phyloP scores from a whole-genome alignment of 805 yeast genomes.

The Debaryomyces maramus region DNA sequence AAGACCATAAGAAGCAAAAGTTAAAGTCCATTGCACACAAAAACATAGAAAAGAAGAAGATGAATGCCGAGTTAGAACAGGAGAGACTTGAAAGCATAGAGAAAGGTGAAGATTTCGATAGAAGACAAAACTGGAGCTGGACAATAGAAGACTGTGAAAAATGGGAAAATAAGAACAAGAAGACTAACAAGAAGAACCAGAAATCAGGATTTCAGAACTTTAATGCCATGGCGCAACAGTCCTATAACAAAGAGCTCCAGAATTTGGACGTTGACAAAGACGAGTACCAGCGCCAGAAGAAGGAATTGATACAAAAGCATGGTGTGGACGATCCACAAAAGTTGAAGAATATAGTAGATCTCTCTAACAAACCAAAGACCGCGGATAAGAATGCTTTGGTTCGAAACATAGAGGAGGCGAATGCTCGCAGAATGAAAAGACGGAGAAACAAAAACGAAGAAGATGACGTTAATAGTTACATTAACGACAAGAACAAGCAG shows the following conservation, averaged over 20 bases:
- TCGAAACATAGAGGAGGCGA: conserved; percentile 6
- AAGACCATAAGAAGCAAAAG: conserved; percentile 17
- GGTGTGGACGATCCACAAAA: conserved; percentile 16
- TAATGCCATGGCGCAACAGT: conserved; percentile 56
- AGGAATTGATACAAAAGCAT: conserved; percentile 21
- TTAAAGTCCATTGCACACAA: conserved; percentile 11
- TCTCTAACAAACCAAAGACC: conserved; percentile 37
- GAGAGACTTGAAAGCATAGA: conserved; percentile 35
- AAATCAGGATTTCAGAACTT: conserved; percentile 49
- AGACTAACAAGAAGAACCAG: conserved; percentile 22
- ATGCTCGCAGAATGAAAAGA: conserved; percentile 30
- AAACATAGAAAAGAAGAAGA: conserved; percentile 14
- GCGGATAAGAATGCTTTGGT: conserved; percentile 7
- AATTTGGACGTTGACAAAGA: conserved; percentile 38
- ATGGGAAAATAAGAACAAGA: conserved; percentile 51
- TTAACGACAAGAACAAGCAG: conserved; percentile 72
- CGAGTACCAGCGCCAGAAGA: conserved; percentile 42
- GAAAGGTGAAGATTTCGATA: conserved; percentile 40
- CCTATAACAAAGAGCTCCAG: conserved; percentile 56
- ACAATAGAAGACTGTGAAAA: conserved; percentile 63
- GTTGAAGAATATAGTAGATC: conserved; percentile 10
- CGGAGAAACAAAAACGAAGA: conserved; percentile 34
- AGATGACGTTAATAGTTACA: conserved; percentile 42
- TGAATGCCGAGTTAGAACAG: conserved; percentile 38
- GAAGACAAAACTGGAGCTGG: conserved; percentile 44